Conservation (phyloP, 23 red algal species). For the Pyropia haitanensis region DNA sequence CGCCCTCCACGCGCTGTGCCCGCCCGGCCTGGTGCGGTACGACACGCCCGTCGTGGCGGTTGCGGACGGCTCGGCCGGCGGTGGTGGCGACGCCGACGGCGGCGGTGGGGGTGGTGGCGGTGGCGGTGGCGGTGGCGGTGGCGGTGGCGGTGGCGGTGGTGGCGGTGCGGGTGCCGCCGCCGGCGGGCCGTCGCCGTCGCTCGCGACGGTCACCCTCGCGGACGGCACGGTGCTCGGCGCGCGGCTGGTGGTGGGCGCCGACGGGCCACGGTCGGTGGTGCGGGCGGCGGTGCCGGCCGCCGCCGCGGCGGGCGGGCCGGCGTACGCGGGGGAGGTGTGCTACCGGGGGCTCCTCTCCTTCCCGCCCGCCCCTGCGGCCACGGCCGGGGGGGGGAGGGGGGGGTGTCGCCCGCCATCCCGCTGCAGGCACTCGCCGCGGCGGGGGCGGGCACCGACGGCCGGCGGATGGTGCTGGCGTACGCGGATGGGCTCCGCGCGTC, state of each 20-base stretch:
- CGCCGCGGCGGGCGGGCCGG: not conserved
- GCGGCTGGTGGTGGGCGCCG: constrained; percentile 54
- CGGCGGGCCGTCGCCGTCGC: too few species aligned
- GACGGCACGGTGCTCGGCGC: not conserved
- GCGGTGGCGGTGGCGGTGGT: too few species aligned
- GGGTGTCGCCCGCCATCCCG: not conserved
- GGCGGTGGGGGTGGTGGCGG: too few species aligned
- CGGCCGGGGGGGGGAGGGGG: not conserved
- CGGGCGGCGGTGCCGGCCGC: constrained; percentile 17
- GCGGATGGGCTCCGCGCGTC: constrained; percentile 39
- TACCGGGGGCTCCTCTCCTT: constrained; percentile 31
- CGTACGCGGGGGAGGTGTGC: constrained; percentile 54
- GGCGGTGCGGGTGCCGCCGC: too few species aligned
- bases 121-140: too few species aligned
- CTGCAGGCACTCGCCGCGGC: not conserved
- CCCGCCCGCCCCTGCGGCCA: not conserved
- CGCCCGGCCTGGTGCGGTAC: too few species aligned
- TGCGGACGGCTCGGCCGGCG: too few species aligned
- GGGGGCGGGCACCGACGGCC: constrained; percentile 1
- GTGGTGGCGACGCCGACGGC: too few species aligned
- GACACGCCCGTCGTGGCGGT: too few species aligned
- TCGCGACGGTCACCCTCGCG: too few species aligned
- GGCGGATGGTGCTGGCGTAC: constrained; percentile 38
- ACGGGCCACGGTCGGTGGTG: constrained; percentile 43
- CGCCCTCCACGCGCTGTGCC: too few species aligned